A percentile compares a stretch with the other conserved stretches of the same genome.
Evolutionary conservation across 768 basidiomycete genomes (phyloP).

Genomic region (Tubosaeta brunneosetosa): DNA sequence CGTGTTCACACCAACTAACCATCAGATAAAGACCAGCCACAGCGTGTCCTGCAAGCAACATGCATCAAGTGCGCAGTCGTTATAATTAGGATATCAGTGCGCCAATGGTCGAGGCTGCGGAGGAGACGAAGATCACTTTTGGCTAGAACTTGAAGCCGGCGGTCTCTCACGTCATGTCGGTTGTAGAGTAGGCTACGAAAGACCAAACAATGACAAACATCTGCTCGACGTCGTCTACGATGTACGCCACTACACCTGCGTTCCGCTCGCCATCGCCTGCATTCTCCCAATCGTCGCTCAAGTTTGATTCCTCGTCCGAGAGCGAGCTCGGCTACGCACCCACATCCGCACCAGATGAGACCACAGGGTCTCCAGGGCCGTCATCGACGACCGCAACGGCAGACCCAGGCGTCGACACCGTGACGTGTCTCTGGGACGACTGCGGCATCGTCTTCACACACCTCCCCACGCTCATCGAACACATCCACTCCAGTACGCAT

Average conservation of each 20-base stretch:
- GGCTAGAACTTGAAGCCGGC: too few relatives aligned
- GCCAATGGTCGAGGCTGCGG: too few relatives aligned
- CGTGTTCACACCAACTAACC: too few relatives aligned
- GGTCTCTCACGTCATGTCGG: too few relatives aligned
- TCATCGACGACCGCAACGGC: conserved; percentile 16
- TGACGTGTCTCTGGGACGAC: conserved; percentile 80
- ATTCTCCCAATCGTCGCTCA: conserved; percentile 33
- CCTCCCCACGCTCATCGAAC: conserved; percentile 70
- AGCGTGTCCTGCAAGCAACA: too few relatives aligned
- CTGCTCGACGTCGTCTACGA: conserved; percentile 20
- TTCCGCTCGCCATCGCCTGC: conserved; percentile 40
- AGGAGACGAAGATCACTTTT: too few relatives aligned
- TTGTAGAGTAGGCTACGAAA: too few relatives aligned
- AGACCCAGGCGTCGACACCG: conserved; percentile 45
- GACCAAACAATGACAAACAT: conserved; percentile 19
- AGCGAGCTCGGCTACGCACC: conserved; percentile 19
- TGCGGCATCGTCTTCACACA: conserved; percentile 73
- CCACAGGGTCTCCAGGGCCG: conserved; percentile 20
- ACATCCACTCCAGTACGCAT: conserved; percentile 73
- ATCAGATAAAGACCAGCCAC: too few relatives aligned
- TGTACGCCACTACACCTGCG: conserved; percentile 36
- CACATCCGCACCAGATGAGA: conserved; percentile 11
- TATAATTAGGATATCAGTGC: too few relatives aligned
- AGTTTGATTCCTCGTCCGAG: conserved; percentile 23
- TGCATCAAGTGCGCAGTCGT: too few relatives aligned